Evolutionary conservation across 2,329 filamentous ascomycete species (phyloP), one percentile per base, ranked within the genome.

Genomic region (Leptographium wingfieldii): DNA sequence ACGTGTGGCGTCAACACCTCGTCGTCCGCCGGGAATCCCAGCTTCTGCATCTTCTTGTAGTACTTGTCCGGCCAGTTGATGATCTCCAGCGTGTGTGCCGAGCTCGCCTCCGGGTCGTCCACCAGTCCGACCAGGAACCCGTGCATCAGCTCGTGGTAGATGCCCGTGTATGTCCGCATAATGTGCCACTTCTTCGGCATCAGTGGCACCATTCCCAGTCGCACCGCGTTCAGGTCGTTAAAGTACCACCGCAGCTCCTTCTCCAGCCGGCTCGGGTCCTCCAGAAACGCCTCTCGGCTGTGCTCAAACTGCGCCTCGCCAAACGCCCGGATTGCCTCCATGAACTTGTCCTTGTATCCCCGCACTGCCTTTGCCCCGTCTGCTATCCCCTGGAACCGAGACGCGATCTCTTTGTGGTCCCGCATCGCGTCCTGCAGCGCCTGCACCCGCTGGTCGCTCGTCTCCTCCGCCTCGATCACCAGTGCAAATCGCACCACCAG

Each of bases 141-240:
- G 74, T 95, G 94, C 92, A 99, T 97, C 66, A 92, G 81, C 65
- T 83, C 80, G 74, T 99, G 94, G 71, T 99, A 99, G 63, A 95
- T 92, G 67, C 88, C 82, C 62, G 85, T 87, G 72, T 95, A 99
- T 1, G 88, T 94, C 70, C 88, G 86, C 74, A 92, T 88, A 55
- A 99, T 96, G 69, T 87, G 92, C 94, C 94, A 99, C 72, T 94
- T 95, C 74, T 89, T 92, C 10, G 95, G 94, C 83, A 96, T 92
- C 58, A 99, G 79, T 33, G 84, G 83, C 62, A 88, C 83, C 89
- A 99, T 95, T 68, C 94, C 92, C 63, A 95, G 81, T 72, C 92
- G 91, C 69, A 96, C 92, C 3, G 90, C 91, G 72, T 95, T 95
- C 46, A 99, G 81, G 71, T 99, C 92, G 74, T 97, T 96, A 76